These are phyloP conservation scores for Microsporum audouinii DNA, from an alignment of 2,329 filamentous ascomycete species.

Conservation along the genomic window DNA sequence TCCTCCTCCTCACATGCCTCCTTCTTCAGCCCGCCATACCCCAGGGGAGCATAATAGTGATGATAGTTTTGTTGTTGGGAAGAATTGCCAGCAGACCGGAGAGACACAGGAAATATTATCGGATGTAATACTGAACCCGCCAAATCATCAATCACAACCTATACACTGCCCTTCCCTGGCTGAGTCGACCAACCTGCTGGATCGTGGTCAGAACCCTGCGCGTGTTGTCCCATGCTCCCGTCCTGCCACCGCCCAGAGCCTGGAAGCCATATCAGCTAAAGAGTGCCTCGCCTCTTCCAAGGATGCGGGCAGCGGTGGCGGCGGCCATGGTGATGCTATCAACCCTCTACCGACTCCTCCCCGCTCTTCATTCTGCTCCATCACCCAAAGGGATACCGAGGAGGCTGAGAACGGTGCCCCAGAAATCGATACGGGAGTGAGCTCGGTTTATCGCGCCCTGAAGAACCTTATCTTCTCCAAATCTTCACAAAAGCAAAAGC, in stretches of 20 bases:
- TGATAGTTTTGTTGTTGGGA: background rate
- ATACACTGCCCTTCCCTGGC: constrained; percentile 22
- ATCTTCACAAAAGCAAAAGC: constrained; percentile 21
- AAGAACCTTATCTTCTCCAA: constrained; percentile 36
- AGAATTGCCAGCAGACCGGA: background rate
- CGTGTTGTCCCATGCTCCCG: background rate
- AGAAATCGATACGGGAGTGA: constrained; percentile 28
- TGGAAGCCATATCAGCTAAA: background rate
- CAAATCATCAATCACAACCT: background rate
- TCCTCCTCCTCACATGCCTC: background rate
- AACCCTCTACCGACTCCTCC: constrained; percentile 35
- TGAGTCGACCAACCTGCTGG: constrained; percentile 34
- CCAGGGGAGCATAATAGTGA: background rate
- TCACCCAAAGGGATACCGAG: constrained; percentile 35
- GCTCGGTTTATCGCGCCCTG: constrained; percentile 35
- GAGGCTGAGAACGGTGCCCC: constrained; percentile 28
- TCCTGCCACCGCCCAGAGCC: background rate
- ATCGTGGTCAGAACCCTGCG: constrained; percentile 26
- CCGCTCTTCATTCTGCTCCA: constrained; percentile 33
- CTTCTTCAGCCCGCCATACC: background rate
- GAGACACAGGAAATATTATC: background rate
- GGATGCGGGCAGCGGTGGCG: background rate
- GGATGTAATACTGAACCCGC: background rate
- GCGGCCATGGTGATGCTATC: constrained; percentile 19
- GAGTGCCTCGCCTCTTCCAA: background rate